A percentile compares a stretch with the other conserved stretches of the same genome.
These are phyloP conservation scores for Hydrangea macrophylla DNA, from an alignment of 148 eudicot species.

Conservation along the genomic window DNA sequence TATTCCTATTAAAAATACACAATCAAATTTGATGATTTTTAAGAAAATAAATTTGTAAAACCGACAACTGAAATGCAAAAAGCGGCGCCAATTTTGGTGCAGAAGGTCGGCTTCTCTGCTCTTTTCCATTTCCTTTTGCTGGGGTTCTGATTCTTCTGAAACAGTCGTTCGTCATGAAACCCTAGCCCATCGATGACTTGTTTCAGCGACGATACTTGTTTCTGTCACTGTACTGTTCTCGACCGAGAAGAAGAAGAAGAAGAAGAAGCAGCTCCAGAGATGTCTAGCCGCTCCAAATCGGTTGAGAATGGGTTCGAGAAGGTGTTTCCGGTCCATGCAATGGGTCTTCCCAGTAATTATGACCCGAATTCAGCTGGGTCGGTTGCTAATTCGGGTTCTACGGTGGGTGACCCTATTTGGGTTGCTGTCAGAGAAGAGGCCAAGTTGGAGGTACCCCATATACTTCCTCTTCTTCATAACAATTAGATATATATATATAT, in stretches of 20 bases:
- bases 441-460: slow-evolving; percentile 41
- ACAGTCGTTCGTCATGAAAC: neutral
- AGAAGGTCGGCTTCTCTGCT: too few species aligned
- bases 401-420: slow-evolving; percentile 46
- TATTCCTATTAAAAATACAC: too few species aligned
- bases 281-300: neutral
- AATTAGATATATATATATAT: neutral
- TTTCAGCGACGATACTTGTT: slow-evolving; percentile 16
- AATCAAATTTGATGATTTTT: too few species aligned
- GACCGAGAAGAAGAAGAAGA: neutral
- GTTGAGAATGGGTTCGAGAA: slow-evolving; percentile 34
- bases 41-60: too few species aligned
- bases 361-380: slow-evolving; percentile 15
- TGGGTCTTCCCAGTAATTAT: slow-evolving; percentile 27
- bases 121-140: too few species aligned
- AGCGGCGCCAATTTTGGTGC: too few species aligned
- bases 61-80: too few species aligned
- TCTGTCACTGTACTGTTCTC: neutral
- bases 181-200: slow-evolving; percentile 11
- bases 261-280: neutral
- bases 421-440: slow-evolving; percentile 49
- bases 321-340: slow-evolving; percentile 58
- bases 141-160: neutral
- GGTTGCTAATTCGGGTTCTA: slow-evolving; percentile 16
- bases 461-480: neutral